Conservation (phyloP, 352 stramenopile genomes). For the Pythium scleroteichum region DNA sequence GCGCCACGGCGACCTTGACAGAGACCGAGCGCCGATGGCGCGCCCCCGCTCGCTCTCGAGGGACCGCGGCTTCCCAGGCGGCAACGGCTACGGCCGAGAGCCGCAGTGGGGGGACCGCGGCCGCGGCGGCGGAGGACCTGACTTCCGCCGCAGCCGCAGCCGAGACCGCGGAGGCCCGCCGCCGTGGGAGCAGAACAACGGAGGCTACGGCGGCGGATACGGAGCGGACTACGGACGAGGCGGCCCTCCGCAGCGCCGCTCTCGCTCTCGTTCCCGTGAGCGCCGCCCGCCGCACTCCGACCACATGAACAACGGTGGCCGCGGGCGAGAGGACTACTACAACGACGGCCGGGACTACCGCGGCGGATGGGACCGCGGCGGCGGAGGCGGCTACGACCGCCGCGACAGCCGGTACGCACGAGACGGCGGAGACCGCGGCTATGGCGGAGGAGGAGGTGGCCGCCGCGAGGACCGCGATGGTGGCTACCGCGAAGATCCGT, state of each 20-base stretch:
- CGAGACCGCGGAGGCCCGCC: slow-evolving; percentile 9
- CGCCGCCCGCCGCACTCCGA: slow-evolving; percentile 10
- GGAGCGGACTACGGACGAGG: slow-evolving; percentile 2
- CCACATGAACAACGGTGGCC: slow-evolving; percentile 12
- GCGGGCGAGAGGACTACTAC: slow-evolving; percentile 23
- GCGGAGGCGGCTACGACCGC: slow-evolving; percentile 13
- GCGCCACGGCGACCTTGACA: slow-evolving; percentile 10
- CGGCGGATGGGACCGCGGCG: slow-evolving; percentile 10
- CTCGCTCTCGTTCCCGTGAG: slow-evolving; percentile 27
- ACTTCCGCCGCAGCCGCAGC: slow-evolving; percentile 20
- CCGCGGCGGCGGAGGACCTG: background rate
- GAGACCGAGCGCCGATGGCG: slow-evolving; percentile 16
- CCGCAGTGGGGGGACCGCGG: slow-evolving; percentile 9
- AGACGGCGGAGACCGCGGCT: slow-evolving; percentile 1
- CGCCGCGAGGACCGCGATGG: slow-evolving; percentile 20
- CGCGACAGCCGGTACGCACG: slow-evolving; percentile 22
- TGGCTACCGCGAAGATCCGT: slow-evolving; percentile 16
- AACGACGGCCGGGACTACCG: slow-evolving; percentile 11
- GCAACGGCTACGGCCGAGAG: slow-evolving; percentile 16
- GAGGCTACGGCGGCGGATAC: slow-evolving; percentile 12
- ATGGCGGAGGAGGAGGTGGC: slow-evolving; percentile 10
- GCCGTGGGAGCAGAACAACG: background rate
- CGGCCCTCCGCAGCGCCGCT: slow-evolving; percentile 5
- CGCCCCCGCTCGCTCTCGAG: slow-evolving; percentile 35
- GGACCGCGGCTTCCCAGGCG: slow-evolving; percentile 21